phyloP scores from a whole-genome alignment of 2,329 filamentous ascomycete genomes.

The Coniochaeta hoffmannii region DNA sequence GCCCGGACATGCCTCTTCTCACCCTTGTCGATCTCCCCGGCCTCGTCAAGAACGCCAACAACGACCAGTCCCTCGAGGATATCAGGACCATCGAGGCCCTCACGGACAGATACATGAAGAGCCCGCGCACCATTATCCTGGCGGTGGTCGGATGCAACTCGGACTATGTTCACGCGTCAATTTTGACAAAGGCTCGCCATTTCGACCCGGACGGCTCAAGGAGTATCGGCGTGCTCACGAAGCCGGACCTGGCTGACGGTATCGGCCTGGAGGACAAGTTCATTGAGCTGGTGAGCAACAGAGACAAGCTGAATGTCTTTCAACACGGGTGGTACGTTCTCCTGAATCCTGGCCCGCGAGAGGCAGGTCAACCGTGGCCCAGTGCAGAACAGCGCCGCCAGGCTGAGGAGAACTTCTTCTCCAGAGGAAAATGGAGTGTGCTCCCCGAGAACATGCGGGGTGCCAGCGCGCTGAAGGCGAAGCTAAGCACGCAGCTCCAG shows the following conservation, averaged over 20 bases:
- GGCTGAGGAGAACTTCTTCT: slow-evolving; percentile 41
- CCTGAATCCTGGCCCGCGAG: slow-evolving; percentile 37
- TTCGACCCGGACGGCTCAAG: slow-evolving; percentile 41
- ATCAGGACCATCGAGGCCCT: slow-evolving; percentile 44
- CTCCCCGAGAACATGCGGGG: slow-evolving; percentile 41
- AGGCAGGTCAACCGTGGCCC: slow-evolving; percentile 36
- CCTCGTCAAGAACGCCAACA: slow-evolving; percentile 45
- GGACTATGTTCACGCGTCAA: slow-evolving; percentile 45
- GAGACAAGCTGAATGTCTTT: slow-evolving; percentile 41
- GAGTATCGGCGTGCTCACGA: slow-evolving; percentile 45
- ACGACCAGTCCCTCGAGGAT: slow-evolving; percentile 44
- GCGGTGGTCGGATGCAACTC: slow-evolving; percentile 49
- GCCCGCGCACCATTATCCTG: slow-evolving; percentile 45
- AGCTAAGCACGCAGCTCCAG: slow-evolving; percentile 42
- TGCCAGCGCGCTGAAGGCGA: slow-evolving; percentile 35
- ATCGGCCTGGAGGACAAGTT: slow-evolving; percentile 48
- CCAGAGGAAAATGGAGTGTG: slow-evolving; percentile 38
- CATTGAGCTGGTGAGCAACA: slow-evolving; percentile 43
- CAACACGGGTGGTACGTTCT: slow-evolving; percentile 45
- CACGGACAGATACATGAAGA: slow-evolving; percentile 48
- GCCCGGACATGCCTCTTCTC: slow-evolving; percentile 50
- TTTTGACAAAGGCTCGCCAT: slow-evolving; percentile 40
- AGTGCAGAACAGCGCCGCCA: slow-evolving; percentile 31
- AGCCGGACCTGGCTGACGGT: slow-evolving; percentile 44
- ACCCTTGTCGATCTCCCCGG: slow-evolving; percentile 57